Evolutionary conservation across 768 basidiomycete genomes (phyloP).

Genomic region (Leccinellum rugosiceps): DNA sequence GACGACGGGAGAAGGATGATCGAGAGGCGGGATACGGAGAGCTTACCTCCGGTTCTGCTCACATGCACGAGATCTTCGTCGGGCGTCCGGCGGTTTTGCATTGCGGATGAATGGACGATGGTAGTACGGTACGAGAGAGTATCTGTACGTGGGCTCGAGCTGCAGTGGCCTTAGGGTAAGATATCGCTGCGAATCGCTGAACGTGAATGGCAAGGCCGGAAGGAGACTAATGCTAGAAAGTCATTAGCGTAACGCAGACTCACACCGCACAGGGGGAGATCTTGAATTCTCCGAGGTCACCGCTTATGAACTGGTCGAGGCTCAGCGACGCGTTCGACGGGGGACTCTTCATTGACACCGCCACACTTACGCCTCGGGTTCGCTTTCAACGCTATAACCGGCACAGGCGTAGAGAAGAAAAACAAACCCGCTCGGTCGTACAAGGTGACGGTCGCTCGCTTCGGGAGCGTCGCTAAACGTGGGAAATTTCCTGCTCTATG

Average conservation of each 20-base stretch:
- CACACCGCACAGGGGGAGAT: no score
- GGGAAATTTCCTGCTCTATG: background rate
- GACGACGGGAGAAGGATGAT: constrained; percentile 12
- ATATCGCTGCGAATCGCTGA: background rate
- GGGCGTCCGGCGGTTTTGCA: constrained; percentile 22
- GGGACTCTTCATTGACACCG: background rate
- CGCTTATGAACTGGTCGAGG: no score
- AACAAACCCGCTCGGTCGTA: background rate
- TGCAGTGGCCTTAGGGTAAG: no score
- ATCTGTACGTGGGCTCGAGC: no score
- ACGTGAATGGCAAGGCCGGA: constrained; percentile 7
- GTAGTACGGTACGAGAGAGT: no score
- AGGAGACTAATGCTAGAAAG: background rate
- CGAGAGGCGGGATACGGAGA: constrained; percentile 8
- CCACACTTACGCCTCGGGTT: background rate
- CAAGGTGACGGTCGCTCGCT: no score
- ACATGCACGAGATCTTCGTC: constrained; percentile 12
- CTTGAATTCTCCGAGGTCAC: no score
- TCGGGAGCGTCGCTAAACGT: background rate
- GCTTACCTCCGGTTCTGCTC: constrained; percentile 27
- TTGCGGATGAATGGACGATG: constrained; percentile 11
- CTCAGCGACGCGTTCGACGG: background rate
- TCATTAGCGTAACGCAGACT: background rate
- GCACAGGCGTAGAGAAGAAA: no score
- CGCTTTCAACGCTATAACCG: background rate